These are phyloP conservation scores for Berkeleyomyces basicola DNA, from an alignment of 2,329 filamentous ascomycete genomes.

Conservation along the genomic window DNA sequence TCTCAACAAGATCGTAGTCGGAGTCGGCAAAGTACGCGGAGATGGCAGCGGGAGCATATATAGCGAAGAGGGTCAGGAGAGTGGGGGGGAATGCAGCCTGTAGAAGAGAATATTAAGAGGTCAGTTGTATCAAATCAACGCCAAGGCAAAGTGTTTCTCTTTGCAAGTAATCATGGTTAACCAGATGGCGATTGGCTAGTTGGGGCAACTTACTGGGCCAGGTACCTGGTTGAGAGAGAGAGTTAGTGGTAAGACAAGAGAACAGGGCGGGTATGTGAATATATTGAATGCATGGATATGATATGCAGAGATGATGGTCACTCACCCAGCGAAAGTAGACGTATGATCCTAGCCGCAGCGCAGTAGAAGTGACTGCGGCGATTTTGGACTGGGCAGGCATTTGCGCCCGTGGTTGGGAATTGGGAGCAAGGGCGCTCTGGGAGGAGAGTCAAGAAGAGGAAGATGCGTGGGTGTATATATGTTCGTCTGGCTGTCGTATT, in stretches of 20 bases:
- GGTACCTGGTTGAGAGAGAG: slow-evolving; percentile 16
- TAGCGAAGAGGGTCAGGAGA: slow-evolving; percentile 43
- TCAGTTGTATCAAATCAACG: background rate
- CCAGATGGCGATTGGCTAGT: background rate
- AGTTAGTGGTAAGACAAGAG: background rate
- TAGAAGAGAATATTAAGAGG: background rate
- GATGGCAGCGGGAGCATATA: slow-evolving; percentile 50
- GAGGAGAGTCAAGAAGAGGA: background rate
- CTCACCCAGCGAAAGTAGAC: slow-evolving; percentile 46
- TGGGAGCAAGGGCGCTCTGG: background rate
- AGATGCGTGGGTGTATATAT: background rate
- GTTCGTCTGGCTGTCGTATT: background rate
- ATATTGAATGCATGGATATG: background rate
- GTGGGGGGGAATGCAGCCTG: slow-evolving; percentile 16
- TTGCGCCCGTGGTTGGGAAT: background rate
- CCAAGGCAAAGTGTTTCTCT: no score
- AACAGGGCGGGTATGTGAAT: background rate
- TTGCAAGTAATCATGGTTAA: no score
- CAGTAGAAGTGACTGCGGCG: slow-evolving; percentile 23
- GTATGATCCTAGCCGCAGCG: slow-evolving; percentile 30
- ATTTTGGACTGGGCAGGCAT: slow-evolving; percentile 13
- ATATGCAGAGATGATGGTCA: slow-evolving; percentile 6
- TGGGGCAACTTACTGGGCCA: slow-evolving; percentile 18
- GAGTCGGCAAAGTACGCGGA: slow-evolving; percentile 39
- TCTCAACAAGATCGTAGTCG: slow-evolving; percentile 40